Base-by-base conservation (phyloP, 371 early-diverging fungal genomes). In the Mucor mucedo region DNA sequence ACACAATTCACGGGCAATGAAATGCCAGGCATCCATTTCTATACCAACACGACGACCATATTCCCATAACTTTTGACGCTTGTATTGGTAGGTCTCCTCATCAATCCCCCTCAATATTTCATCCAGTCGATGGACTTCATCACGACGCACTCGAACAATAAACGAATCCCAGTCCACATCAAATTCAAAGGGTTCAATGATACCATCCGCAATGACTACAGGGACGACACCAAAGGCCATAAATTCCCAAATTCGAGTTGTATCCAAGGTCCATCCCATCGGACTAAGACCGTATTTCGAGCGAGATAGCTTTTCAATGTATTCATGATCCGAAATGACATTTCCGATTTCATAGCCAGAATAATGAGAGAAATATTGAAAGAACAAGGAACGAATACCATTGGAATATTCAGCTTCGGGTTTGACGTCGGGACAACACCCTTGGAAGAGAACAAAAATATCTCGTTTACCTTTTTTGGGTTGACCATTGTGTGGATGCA, bases 191-290 rank as follows among this genome's bases (percentile, higher is more conserved):
- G 83, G 85, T 38, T 81, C 83, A 50, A 83, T 68, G 47, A 85
- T 83, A 7, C 83, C 86, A 64, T 85, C 86, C 9, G 84, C 81
- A 70, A 83, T 79, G 10, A 85, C 79, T 0, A 83, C 79, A 16
- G 86, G 84, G 0, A 85, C 84, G 0, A 85, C 86, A 13, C 83
- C 85, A 70, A 81, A 85, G 0, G 85, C 85, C 60, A 85, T 73
- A 50, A 76, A 85, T 60, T 85, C 85, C 83, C 85, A 85, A 29
- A 85, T 69, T 28, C 85, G 74, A 0, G 82, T 82, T 0, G 85
- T 82, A 60, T 82, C 83, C 55, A 85, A 65, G 4, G 83, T 82
- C 80, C 83, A 83, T 1, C 82, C 83, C 80, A 79, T 76, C 2
- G 86, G 86, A n/a, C 75, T 70, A 1, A 85, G 63, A 3, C 86